Conservation (phyloP, 164 flowering plant genomes). For the Taxillus chinensis region DNA sequence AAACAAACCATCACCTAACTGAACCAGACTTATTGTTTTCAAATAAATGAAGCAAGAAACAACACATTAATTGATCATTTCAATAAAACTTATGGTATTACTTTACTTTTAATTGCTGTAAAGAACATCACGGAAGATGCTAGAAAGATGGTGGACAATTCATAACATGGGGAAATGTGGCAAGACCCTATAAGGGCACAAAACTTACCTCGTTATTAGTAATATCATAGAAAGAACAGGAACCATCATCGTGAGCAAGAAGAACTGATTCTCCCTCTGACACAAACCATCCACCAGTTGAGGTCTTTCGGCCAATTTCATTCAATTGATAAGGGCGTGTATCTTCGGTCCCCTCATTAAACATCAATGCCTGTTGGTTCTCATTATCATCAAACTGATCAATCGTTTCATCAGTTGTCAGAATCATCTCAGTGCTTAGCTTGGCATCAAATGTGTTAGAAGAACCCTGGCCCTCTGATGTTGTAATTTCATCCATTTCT, state of each 20-base stretch:
- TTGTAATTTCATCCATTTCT: slow-evolving; percentile 34
- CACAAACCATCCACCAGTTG: slow-evolving; percentile 97
- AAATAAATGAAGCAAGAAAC: too few species aligned
- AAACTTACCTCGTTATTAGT: slow-evolving; percentile 66
- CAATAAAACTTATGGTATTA: too few species aligned
- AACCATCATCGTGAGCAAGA: slow-evolving; percentile 87
- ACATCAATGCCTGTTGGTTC: slow-evolving; percentile 25
- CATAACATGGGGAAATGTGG: too few species aligned
- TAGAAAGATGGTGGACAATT: too few species aligned
- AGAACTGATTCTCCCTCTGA: slow-evolving; percentile 89
- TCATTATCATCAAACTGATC: slow-evolving; percentile 74
- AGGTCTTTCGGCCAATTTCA: slow-evolving; percentile 60
- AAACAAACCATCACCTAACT: too few species aligned
- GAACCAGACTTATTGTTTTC: too few species aligned
- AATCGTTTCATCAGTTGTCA: slow-evolving; percentile 53
- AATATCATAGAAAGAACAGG: slow-evolving; percentile 82
- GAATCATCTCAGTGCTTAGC: slow-evolving; percentile 23
- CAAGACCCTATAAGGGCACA: not conserved
- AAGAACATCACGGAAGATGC: too few species aligned
- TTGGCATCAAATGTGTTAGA: slow-evolving; percentile 16
- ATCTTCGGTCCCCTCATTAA: slow-evolving; percentile 51
- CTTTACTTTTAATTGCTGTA: too few species aligned
- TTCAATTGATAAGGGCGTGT: slow-evolving; percentile 28
- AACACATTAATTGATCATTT: too few species aligned
- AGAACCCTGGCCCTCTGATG: slow-evolving; percentile 19